Evolutionary conservation across 2,329 filamentous ascomycete species (phyloP).

Genomic region (Tolypocladium paradoxum): DNA sequence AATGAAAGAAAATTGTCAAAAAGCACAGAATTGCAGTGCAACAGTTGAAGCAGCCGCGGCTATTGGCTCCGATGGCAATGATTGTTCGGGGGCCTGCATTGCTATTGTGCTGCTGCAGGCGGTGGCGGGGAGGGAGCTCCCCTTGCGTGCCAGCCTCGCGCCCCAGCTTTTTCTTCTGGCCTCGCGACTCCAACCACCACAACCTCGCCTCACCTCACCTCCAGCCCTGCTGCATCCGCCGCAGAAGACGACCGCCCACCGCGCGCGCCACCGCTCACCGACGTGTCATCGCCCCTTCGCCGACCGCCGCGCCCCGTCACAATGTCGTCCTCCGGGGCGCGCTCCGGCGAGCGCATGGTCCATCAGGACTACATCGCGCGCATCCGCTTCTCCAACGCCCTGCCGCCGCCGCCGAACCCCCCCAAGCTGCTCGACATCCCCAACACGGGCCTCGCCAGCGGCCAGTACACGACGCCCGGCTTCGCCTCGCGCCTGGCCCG

Average conservation of each 20-base stretch:
- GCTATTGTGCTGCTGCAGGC: not conserved
- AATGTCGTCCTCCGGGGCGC: constrained; percentile 24
- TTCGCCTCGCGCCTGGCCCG: constrained; percentile 84
- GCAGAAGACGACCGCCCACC: not conserved
- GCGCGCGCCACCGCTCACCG: not conserved
- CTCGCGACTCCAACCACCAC: not conserved
- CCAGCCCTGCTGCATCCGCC: not conserved
- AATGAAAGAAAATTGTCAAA: constrained; percentile 1
- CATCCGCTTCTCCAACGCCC: constrained; percentile 88
- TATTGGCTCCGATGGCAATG: not conserved
- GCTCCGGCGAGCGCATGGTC: constrained; percentile 46
- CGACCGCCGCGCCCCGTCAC: not conserved
- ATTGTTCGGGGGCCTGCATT: not conserved
- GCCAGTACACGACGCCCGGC: constrained; percentile 79
- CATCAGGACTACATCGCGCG: constrained; percentile 97
- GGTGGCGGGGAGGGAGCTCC: not conserved
- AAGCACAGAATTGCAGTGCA: not conserved
- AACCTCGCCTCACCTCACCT: not conserved
- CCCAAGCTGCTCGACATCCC: constrained; percentile 97
- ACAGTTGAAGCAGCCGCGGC: not conserved
- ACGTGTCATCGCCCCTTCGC: not conserved
- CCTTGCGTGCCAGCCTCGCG: not conserved
- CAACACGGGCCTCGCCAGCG: constrained; percentile 76
- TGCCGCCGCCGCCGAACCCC: constrained; percentile 86
- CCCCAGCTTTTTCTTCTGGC: not conserved